Evolutionary conservation across 192 early-diverging fungal species (phyloP).

Genomic region (Dispira parvispora): DNA sequence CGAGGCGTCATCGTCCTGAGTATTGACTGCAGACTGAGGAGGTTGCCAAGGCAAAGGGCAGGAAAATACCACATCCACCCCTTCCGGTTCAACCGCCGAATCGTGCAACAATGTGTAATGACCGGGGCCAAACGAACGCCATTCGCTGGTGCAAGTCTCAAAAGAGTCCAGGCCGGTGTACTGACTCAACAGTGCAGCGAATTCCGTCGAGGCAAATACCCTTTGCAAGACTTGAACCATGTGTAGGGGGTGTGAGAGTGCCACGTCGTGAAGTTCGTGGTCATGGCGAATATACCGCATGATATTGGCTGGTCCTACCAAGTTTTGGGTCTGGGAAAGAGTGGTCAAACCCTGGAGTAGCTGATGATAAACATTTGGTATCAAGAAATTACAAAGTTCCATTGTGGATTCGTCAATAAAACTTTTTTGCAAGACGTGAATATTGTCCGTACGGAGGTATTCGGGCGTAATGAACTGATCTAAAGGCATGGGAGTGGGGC

Average conservation of each 20-base stretch:
- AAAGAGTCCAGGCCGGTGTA: slow-evolving; percentile 16
- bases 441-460: slow-evolving; percentile 21
- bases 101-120: slow-evolving; percentile 46
- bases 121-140: slow-evolving; percentile 32
- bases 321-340: not conserved
- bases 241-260: not conserved
- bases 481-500: slow-evolving; percentile 6
- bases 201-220: slow-evolving; percentile 16
- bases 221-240: not conserved
- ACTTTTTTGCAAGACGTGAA: slow-evolving; percentile 23
- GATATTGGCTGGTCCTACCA: slow-evolving; percentile 12
- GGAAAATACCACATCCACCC: slow-evolving; percentile 30
- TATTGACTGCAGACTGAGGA: too few species aligned
- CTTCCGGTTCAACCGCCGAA: slow-evolving; percentile 30
- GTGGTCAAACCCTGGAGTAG: slow-evolving; percentile 17
- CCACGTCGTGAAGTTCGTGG: not conserved
- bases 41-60: slow-evolving; percentile 11
- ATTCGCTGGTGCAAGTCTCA: slow-evolving; percentile 13
- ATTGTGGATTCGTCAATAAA: slow-evolving; percentile 25
- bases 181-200: slow-evolving; percentile 14
- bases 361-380: slow-evolving; percentile 17
- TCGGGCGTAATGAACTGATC: slow-evolving; percentile 28
- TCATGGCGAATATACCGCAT: slow-evolving; percentile 12
- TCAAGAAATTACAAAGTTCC: slow-evolving; percentile 22
- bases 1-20: not conserved